Conservation (phyloP, 1,139 yeast species). For the Saccharomyces hybrid region DNA sequence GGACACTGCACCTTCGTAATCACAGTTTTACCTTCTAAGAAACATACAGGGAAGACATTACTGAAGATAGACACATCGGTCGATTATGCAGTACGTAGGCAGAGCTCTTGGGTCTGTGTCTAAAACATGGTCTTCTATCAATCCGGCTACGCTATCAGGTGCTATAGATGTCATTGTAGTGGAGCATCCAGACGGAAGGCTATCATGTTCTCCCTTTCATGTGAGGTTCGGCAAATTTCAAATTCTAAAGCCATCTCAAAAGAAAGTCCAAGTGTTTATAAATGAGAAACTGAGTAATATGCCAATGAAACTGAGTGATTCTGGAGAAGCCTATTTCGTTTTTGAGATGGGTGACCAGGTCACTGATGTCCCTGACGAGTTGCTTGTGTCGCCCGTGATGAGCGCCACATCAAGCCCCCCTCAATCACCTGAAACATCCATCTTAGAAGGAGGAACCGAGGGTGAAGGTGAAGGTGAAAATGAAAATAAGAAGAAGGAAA, state of each 20-base stretch:
- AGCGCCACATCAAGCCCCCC: constrained; percentile 73
- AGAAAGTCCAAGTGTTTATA: constrained; percentile 81
- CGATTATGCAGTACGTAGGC: constrained; percentile 86
- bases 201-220: constrained; percentile 94
- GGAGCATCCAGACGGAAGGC: constrained; percentile 78
- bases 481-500: constrained; percentile 4
- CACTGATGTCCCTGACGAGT: constrained; percentile 62
- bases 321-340: constrained; percentile 97
- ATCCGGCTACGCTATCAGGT: constrained; percentile 93
- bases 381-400: constrained; percentile 86
- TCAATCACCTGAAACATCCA: constrained; percentile 39
- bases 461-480: constrained; percentile 4
- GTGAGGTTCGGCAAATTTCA: constrained; percentile 93
- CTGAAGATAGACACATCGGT: background rate
- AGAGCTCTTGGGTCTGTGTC: constrained; percentile 91
- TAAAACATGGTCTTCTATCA: constrained; percentile 93
- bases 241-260: constrained; percentile 89
- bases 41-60: background rate
- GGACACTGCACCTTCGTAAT: background rate
- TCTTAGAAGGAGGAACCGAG: constrained; percentile 27
- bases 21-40: background rate
- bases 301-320: constrained; percentile 95
- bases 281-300: constrained; percentile 75
- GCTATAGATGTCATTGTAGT: constrained; percentile 96
- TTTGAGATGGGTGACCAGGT: constrained; percentile 65